Percentiles rank a stretch among this genome's conserved stretches.
These are phyloP conservation scores for Crucihimalaya himalaica DNA, from an alignment of 345 rosid genomes.

Conservation along the genomic window DNA sequence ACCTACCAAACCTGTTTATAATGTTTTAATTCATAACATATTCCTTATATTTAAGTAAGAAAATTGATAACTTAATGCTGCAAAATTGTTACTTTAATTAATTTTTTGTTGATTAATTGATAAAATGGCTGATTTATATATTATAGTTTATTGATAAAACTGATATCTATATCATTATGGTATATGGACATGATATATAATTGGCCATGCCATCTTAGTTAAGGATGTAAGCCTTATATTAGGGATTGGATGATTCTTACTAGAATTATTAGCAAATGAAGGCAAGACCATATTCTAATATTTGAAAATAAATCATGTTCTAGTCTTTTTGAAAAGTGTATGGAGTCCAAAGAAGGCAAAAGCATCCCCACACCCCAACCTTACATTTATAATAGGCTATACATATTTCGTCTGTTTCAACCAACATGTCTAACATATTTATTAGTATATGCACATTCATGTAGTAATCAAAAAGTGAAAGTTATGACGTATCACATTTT, in stretches of 20 bases:
- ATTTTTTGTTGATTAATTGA: no score
- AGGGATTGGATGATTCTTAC: background rate
- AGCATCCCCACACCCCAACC: slow-evolving; percentile 34
- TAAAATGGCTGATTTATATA: no score
- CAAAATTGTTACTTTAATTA: background rate
- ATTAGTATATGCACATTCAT: slow-evolving; percentile 7
- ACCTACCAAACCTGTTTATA: background rate
- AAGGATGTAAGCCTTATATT: background rate
- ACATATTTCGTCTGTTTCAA: slow-evolving; percentile 22
- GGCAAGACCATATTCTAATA: background rate
- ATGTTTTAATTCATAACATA: background rate
- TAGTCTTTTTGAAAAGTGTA: background rate
- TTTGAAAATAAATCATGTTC: background rate
- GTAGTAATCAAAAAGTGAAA: slow-evolving; percentile 16
- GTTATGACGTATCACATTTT: background rate
- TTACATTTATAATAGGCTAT: slow-evolving; percentile 19
- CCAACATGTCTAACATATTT: slow-evolving; percentile 21
- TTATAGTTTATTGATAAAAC: no score
- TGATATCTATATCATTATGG: background rate
- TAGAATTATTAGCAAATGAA: background rate
- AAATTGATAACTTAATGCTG: background rate
- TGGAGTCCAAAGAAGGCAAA: slow-evolving; percentile 21
- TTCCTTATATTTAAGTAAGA: background rate
- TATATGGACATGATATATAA: background rate
- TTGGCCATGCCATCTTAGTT: background rate